Base-by-base conservation (phyloP, 306 rosid genomes). In the Hippophae rhamnoides region DNA sequence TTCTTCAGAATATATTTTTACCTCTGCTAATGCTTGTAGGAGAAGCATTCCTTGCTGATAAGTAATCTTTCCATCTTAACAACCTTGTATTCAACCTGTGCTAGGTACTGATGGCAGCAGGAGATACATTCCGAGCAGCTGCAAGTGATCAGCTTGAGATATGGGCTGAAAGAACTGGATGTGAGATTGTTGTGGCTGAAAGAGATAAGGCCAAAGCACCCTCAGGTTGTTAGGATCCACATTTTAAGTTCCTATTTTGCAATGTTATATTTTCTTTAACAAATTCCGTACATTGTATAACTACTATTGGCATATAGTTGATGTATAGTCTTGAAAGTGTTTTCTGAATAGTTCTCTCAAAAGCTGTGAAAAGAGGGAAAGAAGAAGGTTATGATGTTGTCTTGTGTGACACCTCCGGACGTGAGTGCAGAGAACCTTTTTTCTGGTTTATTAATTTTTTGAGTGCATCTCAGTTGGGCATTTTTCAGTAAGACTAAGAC, bases 41-140 rank as follows among this genome's bases (percentile, higher is more conserved):
- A 53, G 56, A 48, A 23, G 56, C 18, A 47, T 48, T 48, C 54
- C 44, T 46, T 42, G 62, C 69, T 66, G 43, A 2, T 38, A 7
- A 53, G 60, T 47, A 12, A 58, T 52, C 41, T 46, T 62, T 77
- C 65, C 9, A 47, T 60, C 71, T 72, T 43, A 49, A 61, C 66
- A 46, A 27, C 27, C 3, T 13, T 9, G 18, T 45, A 54, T 69
- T 57, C n/a, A 70, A 65, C 64, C 25, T 72, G 64, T 65, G 41
- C 54, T 75, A 88, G 99, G 86, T 92, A 70, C 58, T 92, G 78
- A 79, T 92, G 88, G 99, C 96, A 40, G 99, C 96, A 49, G 99
- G 99, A 48, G 99, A 92, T 80, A 92, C 99, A 31, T 92, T 88
- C 74, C 82, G 99, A 84, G 96, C 99, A 71, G 99, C 99, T 67